Evolutionary conservation across 73 alveolate genomes (phyloP), one percentile per base, ranked within the genome.

Genomic region (Tetrahymena elliotti): DNA sequence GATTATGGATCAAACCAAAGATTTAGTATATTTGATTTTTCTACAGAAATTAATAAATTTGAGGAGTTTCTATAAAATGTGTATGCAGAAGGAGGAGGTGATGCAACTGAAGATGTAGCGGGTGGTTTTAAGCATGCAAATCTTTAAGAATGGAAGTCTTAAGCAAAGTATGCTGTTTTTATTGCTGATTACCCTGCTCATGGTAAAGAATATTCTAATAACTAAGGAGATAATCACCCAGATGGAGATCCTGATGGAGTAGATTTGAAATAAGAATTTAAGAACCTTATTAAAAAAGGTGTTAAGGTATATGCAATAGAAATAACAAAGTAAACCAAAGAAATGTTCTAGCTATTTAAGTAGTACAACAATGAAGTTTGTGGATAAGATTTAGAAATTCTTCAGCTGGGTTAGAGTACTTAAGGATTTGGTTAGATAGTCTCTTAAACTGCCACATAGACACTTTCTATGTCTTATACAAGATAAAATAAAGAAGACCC

Each of bases 161-260:
- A 53, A 41, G 83, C 95, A 4, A 93, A 40, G 39, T 53, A 41
- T 93, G 83, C 83, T 16, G 83, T 93, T 2, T 37, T 53, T 53
- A 33, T 93, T n/a, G 95, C 93, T 16, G 95, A 93, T 93, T 36
- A 33, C 36, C 95, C 95, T n/a, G 93, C 68, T 53, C 95, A 93
- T 15, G 95, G 95, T 24, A 37, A 7, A 41, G 41, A 35, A 5
- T 93, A 93, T 93, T 16, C 40, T 22, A 16, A 84, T 22, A 6
- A 1, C 11, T 6, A 8, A 4, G 95, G 95, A 2, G 95, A 93
- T 93, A 41, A 33, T 4, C 39, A 93, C 12, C 95, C 95, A 18
- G 31, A 36, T n/a, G 95, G 95, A 93, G 95, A 93, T 24, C 95
- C 95, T 93, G 95, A 93, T 38, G 95, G 95, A 16, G 39, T 93